Evolutionary conservation across 768 basidiomycete species (phyloP), one percentile per base, ranked within the genome.

Genomic region (Zangia roseola): DNA sequence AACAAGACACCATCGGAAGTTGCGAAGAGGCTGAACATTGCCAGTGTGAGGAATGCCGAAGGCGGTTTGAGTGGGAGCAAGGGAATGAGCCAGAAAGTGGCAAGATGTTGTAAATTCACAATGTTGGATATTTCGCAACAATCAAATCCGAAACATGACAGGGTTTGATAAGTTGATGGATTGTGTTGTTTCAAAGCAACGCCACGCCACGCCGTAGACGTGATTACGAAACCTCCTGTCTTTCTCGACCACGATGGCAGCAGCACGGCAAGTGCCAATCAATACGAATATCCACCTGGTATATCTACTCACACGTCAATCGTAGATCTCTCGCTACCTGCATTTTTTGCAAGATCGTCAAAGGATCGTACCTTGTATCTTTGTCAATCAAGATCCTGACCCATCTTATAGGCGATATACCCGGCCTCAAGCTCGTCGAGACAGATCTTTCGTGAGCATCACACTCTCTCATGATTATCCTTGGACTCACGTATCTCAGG

Each of bases 301-400:
- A n/a, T 25, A 3, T 19, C 13, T 3, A 17, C 40, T 52, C n/a
- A 65, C 4, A 4, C n/a, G 0, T 4, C 10, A 10, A n/a, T 31
- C 14, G 20, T 47, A 85, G 85, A 60, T 71, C 73, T 40, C 74
- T 86, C 43, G 76, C 82, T 6, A 68, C 67, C 20, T 97, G 94
- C 69, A 71, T 97, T 60, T 97, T 97, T 74, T 98, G 95, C 79
- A 97, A 86, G 74, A 97, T 97, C 68, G 79, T 94, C 73, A 90
- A 90, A 73, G 90, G 93, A 83, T 39, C 23, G 69, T 55, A 30
- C 21, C 31, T 31, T 50, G 2, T 7, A 10, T 21, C n/a, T 12
- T 23, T 17, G 2, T 36, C 14, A 4, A 2, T 14, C 7, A 0
- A 14, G 7, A 4, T 31, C 31, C 6, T 47, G 14, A 47, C 17